Evolutionary conservation across 257 asterid species (phyloP).

Genomic region (Solanum pimpinellifolium): DNA sequence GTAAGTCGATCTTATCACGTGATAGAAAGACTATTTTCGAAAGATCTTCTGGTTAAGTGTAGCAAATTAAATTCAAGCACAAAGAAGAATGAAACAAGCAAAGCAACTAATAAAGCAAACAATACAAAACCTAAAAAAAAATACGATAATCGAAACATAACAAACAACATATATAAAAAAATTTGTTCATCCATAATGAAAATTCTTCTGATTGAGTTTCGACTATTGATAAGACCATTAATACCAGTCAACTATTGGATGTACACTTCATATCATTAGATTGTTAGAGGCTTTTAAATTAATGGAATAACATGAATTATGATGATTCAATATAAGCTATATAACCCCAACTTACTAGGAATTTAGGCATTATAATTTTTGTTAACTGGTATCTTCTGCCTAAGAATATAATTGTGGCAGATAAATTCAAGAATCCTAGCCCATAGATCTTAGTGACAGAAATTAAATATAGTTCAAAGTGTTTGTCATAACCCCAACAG

Average conservation of each 20-base stretch:
- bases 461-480: not conserved
- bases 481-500: not conserved
- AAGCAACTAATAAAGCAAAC: not conserved
- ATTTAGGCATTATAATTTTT: not conserved
- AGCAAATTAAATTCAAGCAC: not conserved
- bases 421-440: not conserved
- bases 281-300: not conserved
- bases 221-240: not conserved
- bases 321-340: not conserved
- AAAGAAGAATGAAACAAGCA: no score
- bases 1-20: accelerated
- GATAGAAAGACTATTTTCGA: accelerated
- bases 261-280: not conserved
- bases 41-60: not conserved
- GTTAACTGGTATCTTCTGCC: not conserved
- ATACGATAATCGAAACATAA: not conserved
- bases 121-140: not conserved
- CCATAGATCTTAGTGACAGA: not conserved
- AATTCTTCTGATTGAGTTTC: not conserved
- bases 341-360: not conserved
- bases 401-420: not conserved
- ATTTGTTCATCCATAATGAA: not conserved
- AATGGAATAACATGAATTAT: not conserved
- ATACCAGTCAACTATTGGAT: not conserved
- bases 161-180: not conserved